These are phyloP conservation scores for Aureobasidium subglaciale DNA, from an alignment of 2,329 filamentous ascomycete species.

Conservation along the genomic window DNA sequence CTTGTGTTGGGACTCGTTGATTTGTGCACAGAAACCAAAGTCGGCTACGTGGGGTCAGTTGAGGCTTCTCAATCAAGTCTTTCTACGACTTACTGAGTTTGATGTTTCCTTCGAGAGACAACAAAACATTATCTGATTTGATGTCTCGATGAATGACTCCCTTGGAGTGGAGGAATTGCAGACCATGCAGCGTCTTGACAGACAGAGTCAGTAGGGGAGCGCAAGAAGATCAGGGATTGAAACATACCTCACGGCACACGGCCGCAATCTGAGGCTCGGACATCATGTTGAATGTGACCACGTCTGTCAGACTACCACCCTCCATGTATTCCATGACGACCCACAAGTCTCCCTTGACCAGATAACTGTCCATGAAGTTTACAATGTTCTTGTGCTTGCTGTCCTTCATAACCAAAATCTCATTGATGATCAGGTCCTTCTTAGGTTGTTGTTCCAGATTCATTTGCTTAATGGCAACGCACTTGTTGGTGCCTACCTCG, in stretches of 20 bases:
- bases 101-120: constrained; percentile 91
- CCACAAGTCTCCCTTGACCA: constrained; percentile 87
- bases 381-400: constrained; percentile 98
- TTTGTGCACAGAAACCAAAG: constrained; percentile 97
- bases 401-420: constrained; percentile 98
- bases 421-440: constrained; percentile 98
- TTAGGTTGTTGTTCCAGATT: constrained; percentile 97
- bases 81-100: constrained; percentile 70
- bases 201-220: constrained; percentile 27
- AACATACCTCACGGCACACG: constrained; percentile 68
- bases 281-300: constrained; percentile 99
- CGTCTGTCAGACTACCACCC: constrained; percentile 91
- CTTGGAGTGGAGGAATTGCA: constrained; percentile 95
- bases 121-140: constrained; percentile 95
- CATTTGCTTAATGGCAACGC: constrained; percentile 99
- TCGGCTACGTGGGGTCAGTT: constrained; percentile 55
- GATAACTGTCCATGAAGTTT: constrained; percentile 97
- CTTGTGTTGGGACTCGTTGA: constrained; percentile 95
- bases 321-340: constrained; percentile 99
- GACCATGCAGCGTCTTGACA: constrained; percentile 63
- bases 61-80: background rate
- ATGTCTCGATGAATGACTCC: constrained; percentile 98
- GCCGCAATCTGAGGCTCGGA: constrained; percentile 94
- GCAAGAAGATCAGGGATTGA: constrained; percentile 18
- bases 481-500: constrained; percentile 72